These are phyloP conservation scores for Teratosphaeria destructans DNA, from an alignment of 2,329 filamentous ascomycete species.

Conservation along the genomic window DNA sequence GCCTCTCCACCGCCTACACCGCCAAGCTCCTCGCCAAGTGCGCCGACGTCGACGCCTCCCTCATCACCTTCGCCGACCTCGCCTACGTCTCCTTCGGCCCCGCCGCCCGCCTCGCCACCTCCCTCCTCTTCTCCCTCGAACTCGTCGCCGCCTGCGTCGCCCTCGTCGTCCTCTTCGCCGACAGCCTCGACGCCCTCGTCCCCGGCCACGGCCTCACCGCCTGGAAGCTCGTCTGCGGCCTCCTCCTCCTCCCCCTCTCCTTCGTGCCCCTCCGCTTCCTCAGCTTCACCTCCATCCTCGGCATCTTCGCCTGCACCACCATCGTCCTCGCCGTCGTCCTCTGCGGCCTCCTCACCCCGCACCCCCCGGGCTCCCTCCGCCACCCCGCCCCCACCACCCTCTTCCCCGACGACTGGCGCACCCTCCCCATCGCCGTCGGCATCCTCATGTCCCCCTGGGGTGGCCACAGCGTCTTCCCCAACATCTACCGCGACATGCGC, in stretches of 20 bases:
- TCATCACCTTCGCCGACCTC: constrained; percentile 90
- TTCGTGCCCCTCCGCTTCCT: constrained; percentile 75
- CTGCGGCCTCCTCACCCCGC: constrained; percentile 75
- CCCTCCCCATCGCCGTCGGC: constrained; percentile 78
- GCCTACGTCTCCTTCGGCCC: constrained; percentile 84
- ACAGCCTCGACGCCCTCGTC: constrained; percentile 71
- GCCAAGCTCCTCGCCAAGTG: constrained; percentile 77
- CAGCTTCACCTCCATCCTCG: constrained; percentile 83
- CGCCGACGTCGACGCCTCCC: constrained; percentile 70
- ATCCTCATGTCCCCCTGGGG: constrained; percentile 78
- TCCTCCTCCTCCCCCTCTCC: constrained; percentile 69
- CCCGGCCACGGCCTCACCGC: constrained; percentile 56
- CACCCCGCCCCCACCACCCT: constrained; percentile 71
- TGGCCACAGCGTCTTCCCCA: constrained; percentile 69
- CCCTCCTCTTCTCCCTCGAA: constrained; percentile 78
- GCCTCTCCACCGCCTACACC: constrained; percentile 71
- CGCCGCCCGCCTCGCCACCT: constrained; percentile 69
- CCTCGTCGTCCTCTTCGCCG: constrained; percentile 86
- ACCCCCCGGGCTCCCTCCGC: constrained; percentile 70
- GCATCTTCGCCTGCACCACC: constrained; percentile 80
- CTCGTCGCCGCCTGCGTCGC: constrained; percentile 82
- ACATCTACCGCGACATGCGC: constrained; percentile 43
- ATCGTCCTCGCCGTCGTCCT: constrained; percentile 77
- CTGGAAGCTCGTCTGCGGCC: constrained; percentile 79
- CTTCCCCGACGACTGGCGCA: constrained; percentile 77